Conservation (phyloP, 108 stramenopile genomes). For the Cyclotella baltica region DNA sequence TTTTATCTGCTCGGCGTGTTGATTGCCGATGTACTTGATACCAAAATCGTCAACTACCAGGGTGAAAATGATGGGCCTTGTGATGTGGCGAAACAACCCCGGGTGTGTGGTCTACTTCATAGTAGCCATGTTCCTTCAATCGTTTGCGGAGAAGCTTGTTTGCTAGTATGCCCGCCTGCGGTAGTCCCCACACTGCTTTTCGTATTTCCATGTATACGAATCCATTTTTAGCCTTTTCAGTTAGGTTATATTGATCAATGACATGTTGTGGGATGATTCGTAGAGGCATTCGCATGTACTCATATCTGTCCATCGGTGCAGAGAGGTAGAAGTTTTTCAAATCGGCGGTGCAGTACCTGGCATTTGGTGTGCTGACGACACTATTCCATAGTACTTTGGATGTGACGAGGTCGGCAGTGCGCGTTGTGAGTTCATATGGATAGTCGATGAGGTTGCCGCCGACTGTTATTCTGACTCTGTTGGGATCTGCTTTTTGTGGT, state of each 20-base stretch:
- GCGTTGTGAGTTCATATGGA: conserved; percentile 16
- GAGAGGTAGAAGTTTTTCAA: conserved; percentile 60
- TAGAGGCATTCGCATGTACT: conserved; percentile 44
- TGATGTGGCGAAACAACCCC: conserved; percentile 46
- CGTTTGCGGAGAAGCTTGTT: conserved; percentile 16
- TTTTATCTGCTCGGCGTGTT: conserved; percentile 39
- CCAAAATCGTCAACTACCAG: conserved; percentile 65
- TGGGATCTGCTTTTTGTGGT: conserved; percentile 41
- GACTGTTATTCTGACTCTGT: conserved; percentile 47
- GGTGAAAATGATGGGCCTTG: conserved; percentile 29
- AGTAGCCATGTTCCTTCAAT: conserved; percentile 9
- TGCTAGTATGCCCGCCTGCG: conserved; percentile 54
- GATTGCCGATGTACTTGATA: conserved; percentile 38
- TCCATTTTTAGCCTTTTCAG: background rate
- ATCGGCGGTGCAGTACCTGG: conserved; percentile 43
- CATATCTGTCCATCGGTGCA: conserved; percentile 43
- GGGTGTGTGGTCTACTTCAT: conserved; percentile 26
- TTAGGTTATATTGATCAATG: conserved; percentile 40
- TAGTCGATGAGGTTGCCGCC: conserved; percentile 49
- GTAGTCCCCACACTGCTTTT: conserved; percentile 57
- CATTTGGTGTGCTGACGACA: conserved; percentile 42
- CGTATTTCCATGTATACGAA: conserved; percentile 27
- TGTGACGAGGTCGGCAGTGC: background rate
- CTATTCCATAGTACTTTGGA: conserved; percentile 14
- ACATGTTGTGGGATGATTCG: background rate